Conservation (phyloP, 805 yeast species). For the Citeromyces matritensis region DNA sequence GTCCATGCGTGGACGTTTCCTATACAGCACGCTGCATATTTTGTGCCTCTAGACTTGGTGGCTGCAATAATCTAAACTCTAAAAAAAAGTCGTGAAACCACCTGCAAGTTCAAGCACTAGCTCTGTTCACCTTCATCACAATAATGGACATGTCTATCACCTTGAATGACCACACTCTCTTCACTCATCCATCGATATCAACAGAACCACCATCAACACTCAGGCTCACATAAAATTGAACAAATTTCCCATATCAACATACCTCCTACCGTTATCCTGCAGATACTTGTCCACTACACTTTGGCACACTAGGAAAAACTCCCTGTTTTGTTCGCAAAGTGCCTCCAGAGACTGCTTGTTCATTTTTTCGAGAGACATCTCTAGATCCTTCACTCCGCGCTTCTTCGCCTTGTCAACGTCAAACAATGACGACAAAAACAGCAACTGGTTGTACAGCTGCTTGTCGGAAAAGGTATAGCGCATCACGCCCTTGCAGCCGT, state of each 20-base stretch:
- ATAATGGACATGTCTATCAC: too few species aligned
- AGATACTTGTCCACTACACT: constrained; percentile 60
- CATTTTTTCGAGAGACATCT: constrained; percentile 6
- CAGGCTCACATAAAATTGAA: constrained; percentile 38
- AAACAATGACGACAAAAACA: constrained; percentile 66
- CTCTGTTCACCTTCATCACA: too few species aligned
- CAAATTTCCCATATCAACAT: constrained; percentile 73
- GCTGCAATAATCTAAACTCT: too few species aligned
- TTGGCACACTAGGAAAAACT: constrained; percentile 33
- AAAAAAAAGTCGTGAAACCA: too few species aligned
- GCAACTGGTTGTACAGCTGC: constrained; percentile 72
- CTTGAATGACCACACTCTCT: too few species aligned
- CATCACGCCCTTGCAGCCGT: constrained; percentile 71
- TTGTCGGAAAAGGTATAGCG: constrained; percentile 62
- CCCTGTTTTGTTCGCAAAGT: constrained; percentile 67
- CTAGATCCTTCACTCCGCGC: constrained; percentile 35
- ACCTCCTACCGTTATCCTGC: constrained; percentile 74
- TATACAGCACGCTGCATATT: too few species aligned
- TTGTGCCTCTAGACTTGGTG: too few species aligned
- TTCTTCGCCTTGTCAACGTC: constrained; percentile 67
- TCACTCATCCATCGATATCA: too few species aligned
- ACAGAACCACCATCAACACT: neutral
- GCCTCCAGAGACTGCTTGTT: constrained; percentile 29
- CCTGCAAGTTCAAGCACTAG: too few species aligned
- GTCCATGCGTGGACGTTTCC: too few species aligned